Conservation (phyloP, 306 rosid genomes). For the Lablab purpureus region DNA sequence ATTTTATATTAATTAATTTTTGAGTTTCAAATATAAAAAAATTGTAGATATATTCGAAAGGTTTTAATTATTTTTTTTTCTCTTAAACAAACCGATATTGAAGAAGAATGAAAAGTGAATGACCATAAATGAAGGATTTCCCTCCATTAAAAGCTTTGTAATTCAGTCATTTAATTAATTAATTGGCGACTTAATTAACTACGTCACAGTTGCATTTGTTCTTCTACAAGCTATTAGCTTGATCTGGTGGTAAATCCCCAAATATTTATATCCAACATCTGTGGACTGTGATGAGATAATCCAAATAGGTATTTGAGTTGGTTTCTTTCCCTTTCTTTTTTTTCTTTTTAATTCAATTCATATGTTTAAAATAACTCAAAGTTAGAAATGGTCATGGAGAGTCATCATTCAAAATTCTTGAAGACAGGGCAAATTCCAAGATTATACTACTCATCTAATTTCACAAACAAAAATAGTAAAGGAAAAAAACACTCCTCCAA, state of each 20-base stretch:
- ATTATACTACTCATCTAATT: background rate
- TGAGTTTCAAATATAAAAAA: too few species aligned
- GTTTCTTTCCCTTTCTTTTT: background rate
- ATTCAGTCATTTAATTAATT: background rate
- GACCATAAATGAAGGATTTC: too few species aligned
- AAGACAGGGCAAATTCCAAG: background rate
- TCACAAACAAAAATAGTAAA: background rate
- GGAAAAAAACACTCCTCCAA: background rate
- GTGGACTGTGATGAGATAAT: background rate
- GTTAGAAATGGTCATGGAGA: background rate
- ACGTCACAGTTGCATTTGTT: background rate
- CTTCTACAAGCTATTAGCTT: background rate
- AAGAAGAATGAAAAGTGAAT: too few species aligned
- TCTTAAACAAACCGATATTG: too few species aligned
- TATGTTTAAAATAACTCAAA: background rate
- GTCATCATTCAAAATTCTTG: background rate
- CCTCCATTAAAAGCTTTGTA: too few species aligned
- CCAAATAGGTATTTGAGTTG: background rate
- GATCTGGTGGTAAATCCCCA: background rate
- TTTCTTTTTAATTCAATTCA: too few species aligned
- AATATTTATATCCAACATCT: background rate
- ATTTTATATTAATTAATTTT: too few species aligned
- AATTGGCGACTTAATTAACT: background rate
- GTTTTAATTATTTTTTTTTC: too few species aligned
- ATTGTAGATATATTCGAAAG: too few species aligned